Conservation (phyloP, 345 rosid genomes). For the Cochlearia excelsa region DNA sequence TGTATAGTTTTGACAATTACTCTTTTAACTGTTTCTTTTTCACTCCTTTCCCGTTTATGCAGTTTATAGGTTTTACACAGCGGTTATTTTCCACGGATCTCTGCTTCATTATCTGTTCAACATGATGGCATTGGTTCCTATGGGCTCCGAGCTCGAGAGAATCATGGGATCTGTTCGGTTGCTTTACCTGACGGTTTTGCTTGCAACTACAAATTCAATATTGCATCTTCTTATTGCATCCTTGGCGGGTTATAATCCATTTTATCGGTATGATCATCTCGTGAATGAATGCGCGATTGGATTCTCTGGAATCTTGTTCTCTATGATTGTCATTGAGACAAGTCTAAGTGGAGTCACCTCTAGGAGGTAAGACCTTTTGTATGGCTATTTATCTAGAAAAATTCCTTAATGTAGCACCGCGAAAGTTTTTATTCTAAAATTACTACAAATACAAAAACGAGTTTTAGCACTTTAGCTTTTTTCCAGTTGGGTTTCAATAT, state of each 20-base stretch:
- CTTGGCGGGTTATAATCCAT: constrained; percentile 63
- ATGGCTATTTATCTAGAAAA: not conserved
- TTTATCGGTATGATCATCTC: constrained; percentile 38
- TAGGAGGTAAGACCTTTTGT: constrained; percentile 60
- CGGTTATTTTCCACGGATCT: constrained; percentile 83
- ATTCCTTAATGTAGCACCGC: too few species aligned
- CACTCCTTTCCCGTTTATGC: constrained; percentile 26
- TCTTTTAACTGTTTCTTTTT: not conserved
- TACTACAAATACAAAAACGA: too few species aligned
- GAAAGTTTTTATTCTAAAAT: too few species aligned
- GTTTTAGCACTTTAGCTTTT: too few species aligned
- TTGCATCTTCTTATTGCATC: constrained; percentile 73
- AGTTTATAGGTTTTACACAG: constrained; percentile 87
- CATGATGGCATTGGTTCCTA: constrained; percentile 95
- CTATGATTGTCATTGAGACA: constrained; percentile 92
- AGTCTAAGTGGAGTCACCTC: constrained; percentile 85
- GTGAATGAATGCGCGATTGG: constrained; percentile 88
- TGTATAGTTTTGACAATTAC: too few species aligned
- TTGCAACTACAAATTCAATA: constrained; percentile 81
- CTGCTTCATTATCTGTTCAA: constrained; percentile 88
- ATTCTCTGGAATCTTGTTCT: constrained; percentile 88
- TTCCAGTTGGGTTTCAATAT: too few species aligned
- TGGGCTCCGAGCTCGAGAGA: constrained; percentile 95
- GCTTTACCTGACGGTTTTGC: constrained; percentile 61
- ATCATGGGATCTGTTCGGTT: constrained; percentile 93